A percentile compares a stretch with the other conserved stretches of the same genome.
phyloP scores from a whole-genome alignment of 495 filamentous ascomycete genomes.

The Tuber calosporum region DNA sequence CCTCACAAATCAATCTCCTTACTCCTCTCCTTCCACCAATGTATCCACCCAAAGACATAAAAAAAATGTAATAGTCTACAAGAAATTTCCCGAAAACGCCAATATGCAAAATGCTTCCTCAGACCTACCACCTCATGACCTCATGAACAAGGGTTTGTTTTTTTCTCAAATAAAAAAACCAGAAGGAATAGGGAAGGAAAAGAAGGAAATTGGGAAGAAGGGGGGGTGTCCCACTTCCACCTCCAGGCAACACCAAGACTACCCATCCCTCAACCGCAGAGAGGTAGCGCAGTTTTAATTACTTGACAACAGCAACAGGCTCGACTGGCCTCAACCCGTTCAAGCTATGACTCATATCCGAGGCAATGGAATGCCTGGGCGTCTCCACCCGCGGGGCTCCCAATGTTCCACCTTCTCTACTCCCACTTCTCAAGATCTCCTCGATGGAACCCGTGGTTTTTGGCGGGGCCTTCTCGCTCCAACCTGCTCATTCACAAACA shows the following conservation, averaged over 20 bases:
- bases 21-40: neutral
- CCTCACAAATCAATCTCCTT: neutral
- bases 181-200: neutral
- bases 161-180: neutral
- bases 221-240: neutral
- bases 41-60: neutral
- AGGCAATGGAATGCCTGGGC: neutral
- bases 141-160: neutral
- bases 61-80: neutral
- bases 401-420: neutral
- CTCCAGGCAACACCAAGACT: neutral
- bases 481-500: neutral
- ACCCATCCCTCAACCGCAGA: neutral
- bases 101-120: neutral
- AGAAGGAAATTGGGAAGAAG: neutral
- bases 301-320: neutral
- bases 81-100: neutral
- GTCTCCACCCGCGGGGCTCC: neutral
- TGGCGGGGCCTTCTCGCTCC: neutral
- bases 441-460: neutral
- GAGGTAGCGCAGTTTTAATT: neutral
- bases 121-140: neutral
- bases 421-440: neutral
- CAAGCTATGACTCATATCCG: neutral
- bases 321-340: neutral